Conservation (phyloP, 257 asterid species). For the Solanum sejunctum region DNA sequence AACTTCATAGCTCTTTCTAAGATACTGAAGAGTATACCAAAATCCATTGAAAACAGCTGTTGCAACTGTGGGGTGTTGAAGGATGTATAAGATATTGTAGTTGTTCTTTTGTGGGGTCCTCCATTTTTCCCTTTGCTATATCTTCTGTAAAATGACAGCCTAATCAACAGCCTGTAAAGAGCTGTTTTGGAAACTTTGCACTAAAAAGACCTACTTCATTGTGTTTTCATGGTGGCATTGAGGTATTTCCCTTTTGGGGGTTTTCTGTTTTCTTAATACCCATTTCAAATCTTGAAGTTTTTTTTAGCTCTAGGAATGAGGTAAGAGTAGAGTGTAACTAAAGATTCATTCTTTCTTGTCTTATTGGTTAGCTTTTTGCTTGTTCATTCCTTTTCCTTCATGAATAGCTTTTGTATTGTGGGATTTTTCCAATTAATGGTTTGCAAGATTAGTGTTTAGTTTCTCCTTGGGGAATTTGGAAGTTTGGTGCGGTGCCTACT, state of each 20-base stretch:
- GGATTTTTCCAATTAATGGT: not conserved
- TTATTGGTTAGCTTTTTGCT: not conserved
- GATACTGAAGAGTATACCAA: conserved; percentile 8
- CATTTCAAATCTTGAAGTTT: not conserved
- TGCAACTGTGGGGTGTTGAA: conserved; percentile 4
- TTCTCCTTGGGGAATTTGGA: not conserved
- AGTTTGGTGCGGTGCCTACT: not conserved
- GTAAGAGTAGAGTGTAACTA: not conserved
- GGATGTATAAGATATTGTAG: not conserved
- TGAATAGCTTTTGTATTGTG: not conserved
- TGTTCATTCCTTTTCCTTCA: not conserved
- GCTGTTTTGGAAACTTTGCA: conserved; percentile 28
- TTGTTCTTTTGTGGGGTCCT: conserved; percentile 35
- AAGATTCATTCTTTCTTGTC: not conserved
- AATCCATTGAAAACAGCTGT: conserved; percentile 33
- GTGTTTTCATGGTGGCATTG: conserved; percentile 12
- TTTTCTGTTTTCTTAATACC: conserved; percentile 1
- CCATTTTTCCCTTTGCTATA: conserved; percentile 15
- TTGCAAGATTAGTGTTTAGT: not conserved
- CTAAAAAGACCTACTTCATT: conserved; percentile 22
- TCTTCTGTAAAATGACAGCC: conserved; percentile 42
- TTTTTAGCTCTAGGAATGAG: not conserved
- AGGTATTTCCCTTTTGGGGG: not conserved
- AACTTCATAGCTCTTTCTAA: conserved; percentile 19
- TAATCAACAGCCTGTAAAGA: conserved; percentile 69